Evolutionary conservation across 441 rosid species (phyloP).

Genomic region (Theobroma grandiflorum): DNA sequence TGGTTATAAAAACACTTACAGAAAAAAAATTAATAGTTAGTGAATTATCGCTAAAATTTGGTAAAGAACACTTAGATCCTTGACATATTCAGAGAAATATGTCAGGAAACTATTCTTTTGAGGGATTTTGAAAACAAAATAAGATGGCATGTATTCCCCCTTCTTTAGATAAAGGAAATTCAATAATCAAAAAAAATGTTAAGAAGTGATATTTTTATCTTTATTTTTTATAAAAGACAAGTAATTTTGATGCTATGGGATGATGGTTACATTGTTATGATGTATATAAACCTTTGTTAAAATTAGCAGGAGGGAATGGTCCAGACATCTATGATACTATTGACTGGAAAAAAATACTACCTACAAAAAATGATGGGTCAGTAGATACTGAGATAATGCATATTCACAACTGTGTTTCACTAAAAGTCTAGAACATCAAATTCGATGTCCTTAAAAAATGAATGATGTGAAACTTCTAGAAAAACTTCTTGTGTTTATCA

Average conservation of each 20-base stretch:
- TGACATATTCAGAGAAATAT: background rate
- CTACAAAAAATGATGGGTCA: background rate
- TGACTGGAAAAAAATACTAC: background rate
- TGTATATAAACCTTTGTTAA: background rate
- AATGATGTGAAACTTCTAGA: slow-evolving; percentile 4
- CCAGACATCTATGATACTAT: background rate
- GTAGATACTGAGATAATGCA: background rate
- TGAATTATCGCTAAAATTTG: background rate
- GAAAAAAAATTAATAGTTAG: background rate
- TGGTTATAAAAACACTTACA: background rate
- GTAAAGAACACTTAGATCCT: background rate
- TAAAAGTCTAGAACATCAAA: background rate
- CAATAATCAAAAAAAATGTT: background rate
- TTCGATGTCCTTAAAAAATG: background rate
- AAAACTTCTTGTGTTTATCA: background rate
- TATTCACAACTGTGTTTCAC: slow-evolving; percentile 10
- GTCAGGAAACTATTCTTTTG: background rate
- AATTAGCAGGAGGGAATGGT: background rate
- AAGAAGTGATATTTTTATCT: background rate
- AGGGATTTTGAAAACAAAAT: slow-evolving; percentile 2
- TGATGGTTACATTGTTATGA: background rate
- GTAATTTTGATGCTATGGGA: background rate
- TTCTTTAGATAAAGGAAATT: background rate
- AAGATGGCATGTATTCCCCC: background rate
- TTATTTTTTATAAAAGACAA: background rate